Evolutionary conservation across 2,329 filamentous ascomycete species (phyloP).

Genomic region (Colletotrichum lindemuthianum): DNA sequence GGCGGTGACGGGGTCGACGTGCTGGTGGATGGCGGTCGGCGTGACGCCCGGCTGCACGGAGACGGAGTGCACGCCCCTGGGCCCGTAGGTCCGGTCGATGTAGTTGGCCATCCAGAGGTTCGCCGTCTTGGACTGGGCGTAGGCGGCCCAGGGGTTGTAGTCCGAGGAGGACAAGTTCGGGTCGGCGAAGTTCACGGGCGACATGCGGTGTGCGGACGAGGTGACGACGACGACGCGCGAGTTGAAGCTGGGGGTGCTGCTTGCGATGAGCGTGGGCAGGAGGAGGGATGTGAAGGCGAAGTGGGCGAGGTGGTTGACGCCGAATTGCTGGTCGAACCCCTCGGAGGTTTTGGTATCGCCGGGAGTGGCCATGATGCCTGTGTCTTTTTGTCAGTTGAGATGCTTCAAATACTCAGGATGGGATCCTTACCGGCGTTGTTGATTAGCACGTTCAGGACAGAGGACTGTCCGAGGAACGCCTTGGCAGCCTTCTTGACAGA

Average conservation of each 20-base stretch:
- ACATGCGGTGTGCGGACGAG: slow-evolving; percentile 52
- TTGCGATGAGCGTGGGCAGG: slow-evolving; percentile 52
- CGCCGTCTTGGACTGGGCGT: slow-evolving; percentile 57
- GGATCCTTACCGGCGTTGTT: slow-evolving; percentile 51
- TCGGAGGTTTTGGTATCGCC: slow-evolving; percentile 35
- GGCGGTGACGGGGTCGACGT: slow-evolving; percentile 29
- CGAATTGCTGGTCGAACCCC: slow-evolving; percentile 54
- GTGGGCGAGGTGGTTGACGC: slow-evolving; percentile 62
- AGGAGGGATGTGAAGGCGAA: slow-evolving; percentile 64
- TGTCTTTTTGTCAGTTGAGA: not conserved
- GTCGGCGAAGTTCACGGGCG: slow-evolving; percentile 48
- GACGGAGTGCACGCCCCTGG: slow-evolving; percentile 51
- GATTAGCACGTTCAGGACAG: slow-evolving; percentile 47
- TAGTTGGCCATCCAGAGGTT: slow-evolving; percentile 59
- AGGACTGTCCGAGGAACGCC: slow-evolving; percentile 32
- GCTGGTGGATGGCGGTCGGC: slow-evolving; percentile 25
- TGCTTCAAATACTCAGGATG: not conserved
- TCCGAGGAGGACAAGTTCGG: slow-evolving; percentile 46
- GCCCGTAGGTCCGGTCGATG: slow-evolving; percentile 56
- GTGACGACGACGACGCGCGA: slow-evolving; percentile 59
- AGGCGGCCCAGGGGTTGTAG: slow-evolving; percentile 45
- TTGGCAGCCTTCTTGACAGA: slow-evolving; percentile 43
- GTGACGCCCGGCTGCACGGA: slow-evolving; percentile 57
- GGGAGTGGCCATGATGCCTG: slow-evolving; percentile 35
- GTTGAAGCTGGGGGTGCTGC: slow-evolving; percentile 49